Evolutionary conservation across 1,284 basidiomycete genomes (phyloP).

Genomic region (Trametes hirsuta): DNA sequence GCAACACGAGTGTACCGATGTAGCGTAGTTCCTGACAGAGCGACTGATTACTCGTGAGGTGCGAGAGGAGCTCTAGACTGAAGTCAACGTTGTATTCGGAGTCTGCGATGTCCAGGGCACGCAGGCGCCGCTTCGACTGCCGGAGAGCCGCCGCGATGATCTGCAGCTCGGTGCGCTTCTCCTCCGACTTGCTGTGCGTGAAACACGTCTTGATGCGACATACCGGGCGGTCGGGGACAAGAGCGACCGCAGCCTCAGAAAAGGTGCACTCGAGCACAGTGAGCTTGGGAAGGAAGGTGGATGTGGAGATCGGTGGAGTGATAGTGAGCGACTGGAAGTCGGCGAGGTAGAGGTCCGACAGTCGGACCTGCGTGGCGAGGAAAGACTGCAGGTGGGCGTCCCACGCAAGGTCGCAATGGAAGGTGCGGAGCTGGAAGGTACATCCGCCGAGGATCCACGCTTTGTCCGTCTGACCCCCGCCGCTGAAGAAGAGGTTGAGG

Average conservation of each 20-base stretch:
- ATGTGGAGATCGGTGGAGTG: constrained; percentile 31
- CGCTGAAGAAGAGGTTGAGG: constrained; percentile 54
- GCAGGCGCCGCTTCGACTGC: constrained; percentile 45
- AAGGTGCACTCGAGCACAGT: constrained; percentile 66
- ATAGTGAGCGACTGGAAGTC: constrained; percentile 46
- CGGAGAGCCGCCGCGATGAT: constrained; percentile 49
- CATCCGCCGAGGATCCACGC: constrained; percentile 57
- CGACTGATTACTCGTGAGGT: constrained; percentile 38
- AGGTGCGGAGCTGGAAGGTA: constrained; percentile 55
- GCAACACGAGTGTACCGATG: constrained; percentile 63
- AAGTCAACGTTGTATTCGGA: constrained; percentile 56
- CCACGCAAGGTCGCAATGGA: constrained; percentile 70
- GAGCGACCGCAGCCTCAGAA: constrained; percentile 56
- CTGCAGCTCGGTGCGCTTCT: constrained; percentile 55
- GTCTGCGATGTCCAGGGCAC: constrained; percentile 62
- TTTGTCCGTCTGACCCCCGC: constrained; percentile 41
- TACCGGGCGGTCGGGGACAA: constrained; percentile 60
- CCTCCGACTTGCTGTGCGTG: constrained; percentile 48
- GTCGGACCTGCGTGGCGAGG: constrained; percentile 51
- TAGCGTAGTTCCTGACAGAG: constrained; percentile 47
- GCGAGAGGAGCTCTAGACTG: constrained; percentile 52
- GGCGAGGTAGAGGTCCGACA: constrained; percentile 59
- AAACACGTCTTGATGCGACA: constrained; percentile 70
- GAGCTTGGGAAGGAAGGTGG: constrained; percentile 48
- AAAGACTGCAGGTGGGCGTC: constrained; percentile 56